These are phyloP conservation scores for Flueggea neowawraea DNA, from an alignment of 441 rosid species.

Conservation along the genomic window DNA sequence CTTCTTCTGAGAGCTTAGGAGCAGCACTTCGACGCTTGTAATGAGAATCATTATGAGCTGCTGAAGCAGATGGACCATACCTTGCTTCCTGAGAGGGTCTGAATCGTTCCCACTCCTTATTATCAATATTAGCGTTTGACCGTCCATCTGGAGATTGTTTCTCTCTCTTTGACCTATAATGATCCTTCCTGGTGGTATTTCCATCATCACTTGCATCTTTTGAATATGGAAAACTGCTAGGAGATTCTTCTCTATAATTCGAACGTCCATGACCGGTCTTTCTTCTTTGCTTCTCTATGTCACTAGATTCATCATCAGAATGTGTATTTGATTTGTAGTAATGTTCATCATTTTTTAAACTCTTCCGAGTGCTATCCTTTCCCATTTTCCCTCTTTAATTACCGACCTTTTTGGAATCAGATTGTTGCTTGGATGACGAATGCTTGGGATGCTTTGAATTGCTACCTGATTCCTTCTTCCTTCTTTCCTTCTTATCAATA, in stretches of 20 bases:
- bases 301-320: constrained; percentile 37
- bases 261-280: constrained; percentile 18
- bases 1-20: constrained; percentile 70
- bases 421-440: too few relatives aligned
- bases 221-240: constrained; percentile 20
- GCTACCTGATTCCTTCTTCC: constrained; percentile 35
- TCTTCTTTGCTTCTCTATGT: constrained; percentile 30
- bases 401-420: too few relatives aligned
- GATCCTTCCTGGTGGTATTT: constrained; percentile 29
- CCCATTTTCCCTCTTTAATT: constrained; percentile 24
- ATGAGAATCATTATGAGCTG: constrained; percentile 24
- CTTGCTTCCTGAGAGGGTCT: constrained; percentile 10
- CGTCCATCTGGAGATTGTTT: constrained; percentile 26
- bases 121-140: constrained; percentile 14
- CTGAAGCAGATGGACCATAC: constrained; percentile 13
- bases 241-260: constrained; percentile 31
- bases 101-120: constrained; percentile 19
- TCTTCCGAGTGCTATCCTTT: constrained; percentile 16
- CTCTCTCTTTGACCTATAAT: constrained; percentile 32
- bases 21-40: constrained; percentile 34
- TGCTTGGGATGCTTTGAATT: constrained; percentile 43
- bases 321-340: constrained; percentile 23
- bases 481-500: constrained; percentile 35
- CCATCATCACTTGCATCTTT: too few relatives aligned
- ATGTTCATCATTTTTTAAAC: constrained; percentile 30